phyloP scores from a whole-genome alignment of 2,329 filamentous ascomycete species.

The Aspergillaceae sp. region DNA sequence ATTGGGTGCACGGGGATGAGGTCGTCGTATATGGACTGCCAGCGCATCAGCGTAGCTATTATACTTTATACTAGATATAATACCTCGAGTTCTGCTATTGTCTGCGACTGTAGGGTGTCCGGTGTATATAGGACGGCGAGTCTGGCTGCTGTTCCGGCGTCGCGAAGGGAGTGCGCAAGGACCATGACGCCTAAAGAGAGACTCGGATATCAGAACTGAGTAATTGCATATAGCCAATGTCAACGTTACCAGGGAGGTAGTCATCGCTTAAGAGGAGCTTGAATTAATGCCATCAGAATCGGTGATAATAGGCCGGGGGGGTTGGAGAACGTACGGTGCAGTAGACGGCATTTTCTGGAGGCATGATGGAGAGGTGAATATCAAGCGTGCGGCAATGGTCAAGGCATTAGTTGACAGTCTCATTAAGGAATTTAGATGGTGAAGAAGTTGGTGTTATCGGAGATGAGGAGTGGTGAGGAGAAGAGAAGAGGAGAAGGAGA shows the following conservation, averaged over 20 bases:
- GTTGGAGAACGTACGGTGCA: constrained; percentile 47
- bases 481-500: neutral
- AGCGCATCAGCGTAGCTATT: constrained; percentile 11
- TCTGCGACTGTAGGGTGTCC: constrained; percentile 66
- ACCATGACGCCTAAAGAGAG: constrained; percentile 67
- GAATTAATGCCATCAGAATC: constrained; percentile 8
- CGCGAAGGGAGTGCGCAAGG: constrained; percentile 85
- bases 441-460: neutral
- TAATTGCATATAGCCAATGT: neutral
- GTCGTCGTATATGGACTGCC: constrained; percentile 58
- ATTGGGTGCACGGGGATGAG: constrained; percentile 77
- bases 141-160: constrained; percentile 79
- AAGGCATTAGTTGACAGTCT: no score
- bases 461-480: neutral
- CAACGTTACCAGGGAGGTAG: constrained; percentile 73
- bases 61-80: neutral
- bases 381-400: neutral
- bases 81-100: constrained; percentile 70
- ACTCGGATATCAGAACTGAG: constrained; percentile 9
- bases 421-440: no score
- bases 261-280: constrained; percentile 86
- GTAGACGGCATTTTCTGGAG: constrained; percentile 51
- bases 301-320: constrained; percentile 1
- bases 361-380: constrained; percentile 24
- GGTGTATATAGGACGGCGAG: constrained; percentile 75